Conservation (phyloP, 495 filamentous ascomycete species). For the Hypoxylon crocopeplum region DNA sequence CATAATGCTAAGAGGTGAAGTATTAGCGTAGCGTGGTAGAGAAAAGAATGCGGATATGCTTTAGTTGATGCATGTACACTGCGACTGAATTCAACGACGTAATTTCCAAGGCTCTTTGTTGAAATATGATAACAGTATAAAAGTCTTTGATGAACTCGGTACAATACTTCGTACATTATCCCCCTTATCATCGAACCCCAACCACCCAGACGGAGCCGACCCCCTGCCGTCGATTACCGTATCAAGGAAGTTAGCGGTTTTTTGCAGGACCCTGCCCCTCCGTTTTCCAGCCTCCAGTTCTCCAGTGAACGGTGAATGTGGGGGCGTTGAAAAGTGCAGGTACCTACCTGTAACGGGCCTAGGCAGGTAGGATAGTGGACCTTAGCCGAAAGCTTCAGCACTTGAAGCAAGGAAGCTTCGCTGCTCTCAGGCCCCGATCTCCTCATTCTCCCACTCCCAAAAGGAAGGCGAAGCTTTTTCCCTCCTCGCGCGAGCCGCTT, state of each 20-base stretch:
- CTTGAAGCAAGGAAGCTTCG: slow-evolving; percentile 31
- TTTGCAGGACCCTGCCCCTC: slow-evolving; percentile 18
- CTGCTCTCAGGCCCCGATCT: slow-evolving; percentile 17
- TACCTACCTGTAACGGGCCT: background rate
- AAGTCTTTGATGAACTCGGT: too few species aligned
- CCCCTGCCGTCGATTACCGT: background rate
- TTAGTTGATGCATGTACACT: too few species aligned
- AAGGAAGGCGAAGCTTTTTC: background rate
- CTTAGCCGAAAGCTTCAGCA: slow-evolving; percentile 39
- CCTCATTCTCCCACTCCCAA: slow-evolving; percentile 15
- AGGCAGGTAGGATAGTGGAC: slow-evolving; percentile 34
- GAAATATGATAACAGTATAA: too few species aligned
- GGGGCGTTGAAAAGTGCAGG: background rate
- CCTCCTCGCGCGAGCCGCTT: slow-evolving; percentile 38
- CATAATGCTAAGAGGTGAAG: too few species aligned
- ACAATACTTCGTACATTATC: too few species aligned
- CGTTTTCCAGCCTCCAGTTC: slow-evolving; percentile 16
- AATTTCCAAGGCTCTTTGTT: too few species aligned
- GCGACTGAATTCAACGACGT: too few species aligned
- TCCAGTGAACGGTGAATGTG: too few species aligned
- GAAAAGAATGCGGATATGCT: too few species aligned
- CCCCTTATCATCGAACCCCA: background rate
- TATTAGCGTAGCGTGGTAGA: too few species aligned
- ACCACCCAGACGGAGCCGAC: background rate
- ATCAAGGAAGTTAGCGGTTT: slow-evolving; percentile 12